Base-by-base conservation (phyloP, 306 rosid genomes). In the Arachis stenosperma region DNA sequence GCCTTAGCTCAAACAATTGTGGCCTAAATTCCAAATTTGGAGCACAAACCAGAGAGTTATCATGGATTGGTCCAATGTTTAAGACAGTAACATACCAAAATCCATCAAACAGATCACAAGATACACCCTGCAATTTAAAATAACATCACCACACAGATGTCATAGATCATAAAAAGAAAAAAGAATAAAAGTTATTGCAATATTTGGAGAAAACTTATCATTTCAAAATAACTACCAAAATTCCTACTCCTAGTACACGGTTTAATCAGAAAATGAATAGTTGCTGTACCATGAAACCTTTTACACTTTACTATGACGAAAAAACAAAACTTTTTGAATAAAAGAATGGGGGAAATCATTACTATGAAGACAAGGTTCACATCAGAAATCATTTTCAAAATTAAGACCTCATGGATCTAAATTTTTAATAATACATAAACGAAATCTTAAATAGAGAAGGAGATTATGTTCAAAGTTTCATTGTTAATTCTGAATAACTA, bases 81-180 rank as follows among this genome's bases (percentile, higher is more conserved):
- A 95, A 33, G n/a, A 67, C 75, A 67, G 92, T 87, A 43, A 91
- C 96, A 81, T 90, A 87, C 99, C 99, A 95, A 54, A 85, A 55
- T 65, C 97, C 99, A 81, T 90, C 76, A 62, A 81, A 81, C 44
- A 86, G 77, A 79, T 95, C 99, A 86, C 99, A 95, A 36, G 98
- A 87, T 10, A 95, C 92, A 6, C 98, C 99, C 99, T 95, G 88
- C 78, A 82, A 43, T 41, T 56, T 43, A 83, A 84, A 65, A 56
- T 41, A 40, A 27, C 43, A 33, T 33, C 37, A 33, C 37, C 37
- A 33, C 37, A 69, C 11, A 70, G 27, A 15, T 6, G 41, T 64
- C 29, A 13, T 15, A 71, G 56, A 14, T 47, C 37, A 33, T 33
- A 4, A 33, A 33, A 33, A 22, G 54, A 48, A 58, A 60, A 42